Base-by-base conservation (phyloP, 345 rosid genomes). In the Bruguiera sexangula region DNA sequence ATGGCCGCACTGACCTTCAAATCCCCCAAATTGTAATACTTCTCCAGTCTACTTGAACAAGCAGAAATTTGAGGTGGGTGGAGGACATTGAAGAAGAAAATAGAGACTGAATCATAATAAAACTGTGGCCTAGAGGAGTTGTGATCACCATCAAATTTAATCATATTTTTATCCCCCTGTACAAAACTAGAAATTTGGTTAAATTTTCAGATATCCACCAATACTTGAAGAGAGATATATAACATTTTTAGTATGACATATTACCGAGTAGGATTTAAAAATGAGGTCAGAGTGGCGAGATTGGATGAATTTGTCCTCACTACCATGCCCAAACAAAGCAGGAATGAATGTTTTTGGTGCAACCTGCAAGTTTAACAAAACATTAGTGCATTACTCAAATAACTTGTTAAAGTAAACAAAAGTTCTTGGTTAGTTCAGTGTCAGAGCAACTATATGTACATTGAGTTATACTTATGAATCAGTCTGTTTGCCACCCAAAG, bases 161-260 rank as follows among this genome's bases (percentile, higher is more conserved):
- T 89, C 73, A 95, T 76, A 73, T 95, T 95, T 80, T 91, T 95
- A 81, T 92, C 97, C 48, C 99, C 99, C 99, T 95, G 89, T 71
- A 53, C n/a, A 81, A 39, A 74, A 70, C 48, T 16, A 82, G 70
- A 65, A 62, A 24, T 43, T 37, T 63, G 7, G 52, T 52, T 56
- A 60, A 64, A 24, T 29, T 62, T 48, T 34, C 63, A 48, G 63
- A 61, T 54, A 59, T n/a, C 20, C 46, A 68, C 36, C 22, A 64
- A 56, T 20, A 59, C 67, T 56, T 70, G 43, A 29, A 64, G 21
- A 64, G 21, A 39, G 34, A 39, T 22, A 66, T 51, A 43, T 53
- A 8, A 26, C 9, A n/a, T 1, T 13, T 43, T 62, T 76, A 6
- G 62, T 73, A 61, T 16, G 51, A 68, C 68, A 73, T 48, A 26